Evolutionary conservation across 2,329 filamentous ascomycete species (phyloP), one percentile per base, ranked within the genome.

Genomic region (Albifimbria verrucaria): DNA sequence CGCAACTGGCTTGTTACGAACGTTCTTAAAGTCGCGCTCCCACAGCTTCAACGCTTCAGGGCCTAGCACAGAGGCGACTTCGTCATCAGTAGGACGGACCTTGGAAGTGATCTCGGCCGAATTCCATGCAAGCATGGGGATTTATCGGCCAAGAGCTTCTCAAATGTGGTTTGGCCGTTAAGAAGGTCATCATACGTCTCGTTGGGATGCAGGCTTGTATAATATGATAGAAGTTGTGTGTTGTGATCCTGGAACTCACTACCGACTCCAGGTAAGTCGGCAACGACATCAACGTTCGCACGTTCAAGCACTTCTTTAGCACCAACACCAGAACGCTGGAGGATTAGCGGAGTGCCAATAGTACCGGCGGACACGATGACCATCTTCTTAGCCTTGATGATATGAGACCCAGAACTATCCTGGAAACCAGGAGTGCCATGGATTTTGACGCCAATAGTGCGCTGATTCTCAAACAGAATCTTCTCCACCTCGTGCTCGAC

Each of bases 261-360:
- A 12, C 63, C 62, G 2, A 66, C 60, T 6, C 62, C 62, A 1
- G 59, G 59, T 7, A 65, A 44, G 7, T 57, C 55, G 7, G 51
- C 55, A 11, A 64, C 48, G 7, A 61, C 36, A 5, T 56, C 53
- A 3, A 66, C 54, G 15, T 54, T 55, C 3, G 56, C 61, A 9
- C 48, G 49, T 6, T 55, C 48, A 1, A 66, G 55, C 17, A 66
- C 22, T 4, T 55, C 43, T 3, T 69, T 68, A 48, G 75, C 70
- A 25, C 75, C 78, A 3, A 83, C 60, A 17, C 80, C 79, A 12
- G 79, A 82, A 23, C 79, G 68, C 61, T 83, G 77, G 1, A 83
- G 71, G 10, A 82, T 69, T 2, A 65, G 63, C 0, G 77, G 76
- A 1, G 74, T 76, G 2, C 72, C 72, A 26, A 75, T 69, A 1